Percentiles rank a stretch among this genome's conserved stretches.
Evolutionary conservation across 23 red algal genomes (phyloP).

Genomic region (Gracilariopsis chorda): DNA sequence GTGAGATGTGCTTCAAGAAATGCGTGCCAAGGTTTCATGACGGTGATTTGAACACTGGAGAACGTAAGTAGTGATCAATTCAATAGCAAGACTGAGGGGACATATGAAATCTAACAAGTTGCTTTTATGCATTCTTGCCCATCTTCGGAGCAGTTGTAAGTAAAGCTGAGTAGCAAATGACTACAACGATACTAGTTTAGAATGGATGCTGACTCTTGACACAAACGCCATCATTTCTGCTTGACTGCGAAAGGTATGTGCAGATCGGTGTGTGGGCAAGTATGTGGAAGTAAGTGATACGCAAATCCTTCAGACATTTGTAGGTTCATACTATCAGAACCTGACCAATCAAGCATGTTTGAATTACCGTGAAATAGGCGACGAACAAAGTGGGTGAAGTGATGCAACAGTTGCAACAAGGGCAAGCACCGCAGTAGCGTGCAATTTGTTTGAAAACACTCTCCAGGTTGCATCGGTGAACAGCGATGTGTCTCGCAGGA

Average conservation of each 20-base stretch:
- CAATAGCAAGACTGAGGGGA: neutral
- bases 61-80: constrained; percentile 3
- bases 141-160: neutral
- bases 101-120: neutral
- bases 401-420: constrained; percentile 60
- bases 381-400: constrained; percentile 69
- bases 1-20: constrained; percentile 83
- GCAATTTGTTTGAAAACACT: no score
- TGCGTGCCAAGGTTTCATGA: constrained; percentile 83
- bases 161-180: neutral
- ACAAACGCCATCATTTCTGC: no score
- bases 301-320: neutral
- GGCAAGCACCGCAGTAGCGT: neutral
- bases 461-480: no score
- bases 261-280: constrained; percentile 79
- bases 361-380: neutral
- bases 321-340: no score
- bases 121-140: neutral
- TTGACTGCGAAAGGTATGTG: constrained; percentile 57
- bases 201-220: no score
- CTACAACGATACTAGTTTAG: neutral
- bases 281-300: constrained; percentile 75
- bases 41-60: constrained; percentile 81
- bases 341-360: neutral
- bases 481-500: no score